Conservation (phyloP, 805 yeast genomes). For the Teunomyces gatunensis region DNA sequence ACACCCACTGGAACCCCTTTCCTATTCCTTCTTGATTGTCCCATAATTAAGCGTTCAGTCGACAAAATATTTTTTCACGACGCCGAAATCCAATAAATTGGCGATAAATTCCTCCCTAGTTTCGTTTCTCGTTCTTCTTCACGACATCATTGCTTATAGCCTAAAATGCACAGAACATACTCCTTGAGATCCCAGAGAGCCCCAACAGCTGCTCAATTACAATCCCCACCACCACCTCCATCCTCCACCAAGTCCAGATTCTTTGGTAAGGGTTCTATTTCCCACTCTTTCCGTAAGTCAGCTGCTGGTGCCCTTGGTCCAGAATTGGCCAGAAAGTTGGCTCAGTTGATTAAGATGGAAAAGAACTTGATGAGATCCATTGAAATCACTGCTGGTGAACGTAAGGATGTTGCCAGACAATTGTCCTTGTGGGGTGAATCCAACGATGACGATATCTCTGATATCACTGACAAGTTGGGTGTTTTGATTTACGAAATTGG, state of each 20-base stretch:
- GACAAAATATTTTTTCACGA: constrained; percentile 3
- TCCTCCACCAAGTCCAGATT: constrained; percentile 69
- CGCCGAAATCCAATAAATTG: constrained; percentile 2
- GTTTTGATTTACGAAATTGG: constrained; percentile 94
- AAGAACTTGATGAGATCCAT: constrained; percentile 92
- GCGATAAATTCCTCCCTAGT: constrained; percentile 3
- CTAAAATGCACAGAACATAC: constrained; percentile 76
- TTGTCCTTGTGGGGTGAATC: constrained; percentile 97
- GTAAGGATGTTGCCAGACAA: constrained; percentile 96
- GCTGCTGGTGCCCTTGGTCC: constrained; percentile 95
- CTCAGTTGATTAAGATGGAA: constrained; percentile 92
- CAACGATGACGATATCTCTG: constrained; percentile 95
- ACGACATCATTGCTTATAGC: not conserved
- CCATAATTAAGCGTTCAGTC: not conserved
- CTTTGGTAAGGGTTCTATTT: constrained; percentile 72
- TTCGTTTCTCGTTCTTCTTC: constrained; percentile 6
- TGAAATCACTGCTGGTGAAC: constrained; percentile 89
- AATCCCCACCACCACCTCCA: constrained; percentile 79
- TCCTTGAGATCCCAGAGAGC: constrained; percentile 77
- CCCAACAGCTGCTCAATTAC: constrained; percentile 78
- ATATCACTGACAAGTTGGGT: constrained; percentile 96
- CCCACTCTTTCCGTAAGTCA: constrained; percentile 69
- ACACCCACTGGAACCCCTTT: not conserved
- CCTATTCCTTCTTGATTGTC: constrained; percentile 1
- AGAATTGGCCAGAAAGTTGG: constrained; percentile 86